Conservation (phyloP, 352 stramenopile genomes). For the Thalassiosira hispida region DNA sequence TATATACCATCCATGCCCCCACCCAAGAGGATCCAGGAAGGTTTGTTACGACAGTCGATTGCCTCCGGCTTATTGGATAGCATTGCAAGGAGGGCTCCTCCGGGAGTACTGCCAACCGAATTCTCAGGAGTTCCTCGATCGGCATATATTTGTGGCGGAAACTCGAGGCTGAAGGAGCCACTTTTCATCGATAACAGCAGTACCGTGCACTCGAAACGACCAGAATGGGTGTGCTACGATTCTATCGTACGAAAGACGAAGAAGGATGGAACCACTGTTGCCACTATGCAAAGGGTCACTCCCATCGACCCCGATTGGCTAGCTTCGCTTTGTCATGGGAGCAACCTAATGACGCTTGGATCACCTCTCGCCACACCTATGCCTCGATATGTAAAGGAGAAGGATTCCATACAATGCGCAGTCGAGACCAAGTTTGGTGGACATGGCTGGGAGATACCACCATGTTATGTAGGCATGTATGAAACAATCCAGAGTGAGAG, state of each 20-base stretch:
- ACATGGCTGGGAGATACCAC: constrained; percentile 75
- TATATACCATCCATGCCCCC: constrained; percentile 78
- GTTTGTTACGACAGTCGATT: constrained; percentile 66
- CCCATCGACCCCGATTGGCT: constrained; percentile 79
- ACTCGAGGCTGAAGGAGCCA: constrained; percentile 62
- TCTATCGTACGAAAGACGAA: constrained; percentile 72
- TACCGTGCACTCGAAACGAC: constrained; percentile 69
- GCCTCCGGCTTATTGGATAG: constrained; percentile 79
- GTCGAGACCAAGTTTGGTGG: constrained; percentile 79
- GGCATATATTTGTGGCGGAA: constrained; percentile 77
- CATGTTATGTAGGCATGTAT: constrained; percentile 75
- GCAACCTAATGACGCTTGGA: constrained; percentile 66
- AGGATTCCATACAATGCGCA: constrained; percentile 77
- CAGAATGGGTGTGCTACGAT: constrained; percentile 83
- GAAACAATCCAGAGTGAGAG: constrained; percentile 49
- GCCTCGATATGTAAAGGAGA: constrained; percentile 70
- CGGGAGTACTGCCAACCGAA: constrained; percentile 61
- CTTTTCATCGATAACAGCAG: constrained; percentile 81
- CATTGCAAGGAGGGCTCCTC: constrained; percentile 73
- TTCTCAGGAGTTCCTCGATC: constrained; percentile 67
- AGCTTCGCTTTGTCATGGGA: constrained; percentile 68
- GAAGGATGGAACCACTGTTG: constrained; percentile 74
- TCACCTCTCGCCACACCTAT: constrained; percentile 57
- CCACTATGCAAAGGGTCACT: constrained; percentile 83
- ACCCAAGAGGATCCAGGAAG: constrained; percentile 75